phyloP scores from a whole-genome alignment of 768 basidiomycete genomes.

The Boletus sp. region DNA sequence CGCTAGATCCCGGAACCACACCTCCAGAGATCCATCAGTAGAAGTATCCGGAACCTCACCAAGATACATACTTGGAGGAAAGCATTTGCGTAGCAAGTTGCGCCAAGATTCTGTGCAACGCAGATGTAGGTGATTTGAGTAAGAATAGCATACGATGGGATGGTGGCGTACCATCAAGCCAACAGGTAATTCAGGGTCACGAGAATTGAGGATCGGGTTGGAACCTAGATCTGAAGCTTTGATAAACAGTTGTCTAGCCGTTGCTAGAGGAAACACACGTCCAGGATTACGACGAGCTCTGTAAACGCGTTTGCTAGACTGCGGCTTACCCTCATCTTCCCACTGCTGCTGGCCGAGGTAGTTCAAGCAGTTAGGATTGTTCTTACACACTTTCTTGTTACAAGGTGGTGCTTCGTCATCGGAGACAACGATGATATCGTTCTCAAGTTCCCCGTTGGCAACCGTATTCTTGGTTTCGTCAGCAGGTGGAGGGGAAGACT shows the following conservation, averaged over 20 bases:
- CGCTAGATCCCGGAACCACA: conserved; percentile 86
- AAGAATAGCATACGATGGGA: not conserved
- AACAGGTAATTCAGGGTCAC: conserved; percentile 61
- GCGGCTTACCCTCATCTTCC: conserved; percentile 62
- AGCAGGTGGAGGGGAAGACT: conserved; percentile 9
- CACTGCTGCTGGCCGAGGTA: conserved; percentile 83
- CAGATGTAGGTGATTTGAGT: conserved; percentile 1
- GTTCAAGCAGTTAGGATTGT: conserved; percentile 84
- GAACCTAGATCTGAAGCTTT: conserved; percentile 51
- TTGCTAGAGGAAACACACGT: conserved; percentile 38
- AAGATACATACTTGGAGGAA: conserved; percentile 70
- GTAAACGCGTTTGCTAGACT: conserved; percentile 11
- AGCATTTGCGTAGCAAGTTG: conserved; percentile 96
- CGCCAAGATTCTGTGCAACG: conserved; percentile 78
- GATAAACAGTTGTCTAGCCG: conserved; percentile 49
- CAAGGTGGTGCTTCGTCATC: conserved; percentile 63
- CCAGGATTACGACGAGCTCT: not conserved
- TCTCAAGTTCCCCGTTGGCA: conserved; percentile 46
- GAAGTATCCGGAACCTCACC: not conserved
- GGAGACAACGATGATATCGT: conserved; percentile 68
- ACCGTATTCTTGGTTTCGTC: conserved; percentile 10
- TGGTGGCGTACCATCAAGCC: conserved; percentile 63
- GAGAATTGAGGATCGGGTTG: conserved; percentile 51
- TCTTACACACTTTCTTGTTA: conserved; percentile 61
- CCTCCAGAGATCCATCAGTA: conserved; percentile 42